These are phyloP conservation scores for Boletus sp. DNA, from an alignment of 1,284 basidiomycete genomes.

Conservation along the genomic window DNA sequence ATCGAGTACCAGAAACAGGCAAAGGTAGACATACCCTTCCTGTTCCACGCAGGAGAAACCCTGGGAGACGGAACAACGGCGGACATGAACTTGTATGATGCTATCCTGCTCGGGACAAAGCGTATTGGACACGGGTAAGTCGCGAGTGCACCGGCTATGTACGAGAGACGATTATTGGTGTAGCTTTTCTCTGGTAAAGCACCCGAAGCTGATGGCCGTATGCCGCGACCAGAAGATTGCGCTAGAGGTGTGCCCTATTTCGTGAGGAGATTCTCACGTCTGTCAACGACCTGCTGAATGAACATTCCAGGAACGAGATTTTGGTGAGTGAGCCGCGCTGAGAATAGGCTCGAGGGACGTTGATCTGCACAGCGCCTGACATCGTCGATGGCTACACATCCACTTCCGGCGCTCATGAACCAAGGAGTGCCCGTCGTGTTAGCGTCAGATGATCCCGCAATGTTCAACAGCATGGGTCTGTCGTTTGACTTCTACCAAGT, in stretches of 20 bases:
- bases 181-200: constrained; percentile 69
- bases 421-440: constrained; percentile 66
- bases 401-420: constrained; percentile 63
- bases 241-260: constrained; percentile 72
- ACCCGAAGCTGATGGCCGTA: constrained; percentile 64
- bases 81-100: constrained; percentile 75
- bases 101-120: constrained; percentile 70
- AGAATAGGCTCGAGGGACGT: neutral
- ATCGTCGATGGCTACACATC: constrained; percentile 73
- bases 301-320: constrained; percentile 56
- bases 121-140: constrained; percentile 74
- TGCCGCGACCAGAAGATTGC: constrained; percentile 62
- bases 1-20: constrained; percentile 45
- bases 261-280: constrained; percentile 38
- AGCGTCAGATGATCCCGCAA: constrained; percentile 68
- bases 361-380: constrained; percentile 51
- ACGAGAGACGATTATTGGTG: neutral
- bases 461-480: constrained; percentile 71
- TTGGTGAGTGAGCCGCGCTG: constrained; percentile 42
- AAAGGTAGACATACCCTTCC: constrained; percentile 59
- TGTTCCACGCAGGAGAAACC: constrained; percentile 79
- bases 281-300: neutral
- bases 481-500: constrained; percentile 42
- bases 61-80: constrained; percentile 65
- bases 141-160: neutral